phyloP scores from a whole-genome alignment of 176 grass and related monocot species.

The Rhynchospora tenuis region DNA sequence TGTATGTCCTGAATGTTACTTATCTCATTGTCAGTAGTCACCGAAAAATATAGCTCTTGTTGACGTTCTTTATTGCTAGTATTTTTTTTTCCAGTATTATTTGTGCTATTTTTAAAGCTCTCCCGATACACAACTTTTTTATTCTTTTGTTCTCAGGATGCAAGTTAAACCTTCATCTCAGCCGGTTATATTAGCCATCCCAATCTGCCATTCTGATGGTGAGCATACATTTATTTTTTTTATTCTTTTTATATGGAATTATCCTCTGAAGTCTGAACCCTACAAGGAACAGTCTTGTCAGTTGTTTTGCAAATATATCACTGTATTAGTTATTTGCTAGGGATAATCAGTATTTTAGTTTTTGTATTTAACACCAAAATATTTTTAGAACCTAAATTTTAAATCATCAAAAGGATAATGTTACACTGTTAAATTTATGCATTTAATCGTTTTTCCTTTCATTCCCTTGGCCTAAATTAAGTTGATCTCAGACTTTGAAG shows the following conservation, averaged over 20 bases:
- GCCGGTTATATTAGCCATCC: constrained; percentile 77
- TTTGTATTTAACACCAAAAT: background rate
- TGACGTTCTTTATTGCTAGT: background rate
- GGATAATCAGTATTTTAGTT: background rate
- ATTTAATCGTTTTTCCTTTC: background rate
- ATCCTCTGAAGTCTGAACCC: background rate
- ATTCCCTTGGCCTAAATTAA: background rate
- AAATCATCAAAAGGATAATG: background rate
- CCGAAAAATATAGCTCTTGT: background rate
- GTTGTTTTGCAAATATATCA: background rate
- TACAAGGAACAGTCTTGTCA: background rate
- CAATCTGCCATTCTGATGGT: constrained; percentile 87
- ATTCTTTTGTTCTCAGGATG: constrained; percentile 48
- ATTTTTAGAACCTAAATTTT: background rate
- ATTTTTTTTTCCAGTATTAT: background rate
- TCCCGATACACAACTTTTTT: background rate
- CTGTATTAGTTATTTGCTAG: background rate
- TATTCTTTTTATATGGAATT: constrained; percentile 10
- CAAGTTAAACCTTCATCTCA: constrained; percentile 87
- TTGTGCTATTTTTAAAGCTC: background rate
- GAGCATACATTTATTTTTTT: constrained; percentile 25
- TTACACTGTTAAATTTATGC: background rate
- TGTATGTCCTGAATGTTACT: background rate
- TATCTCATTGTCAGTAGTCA: background rate
- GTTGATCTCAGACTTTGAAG: background rate